phyloP scores from a whole-genome alignment of 208 protist species.

The Leishmania turanica region DNA sequence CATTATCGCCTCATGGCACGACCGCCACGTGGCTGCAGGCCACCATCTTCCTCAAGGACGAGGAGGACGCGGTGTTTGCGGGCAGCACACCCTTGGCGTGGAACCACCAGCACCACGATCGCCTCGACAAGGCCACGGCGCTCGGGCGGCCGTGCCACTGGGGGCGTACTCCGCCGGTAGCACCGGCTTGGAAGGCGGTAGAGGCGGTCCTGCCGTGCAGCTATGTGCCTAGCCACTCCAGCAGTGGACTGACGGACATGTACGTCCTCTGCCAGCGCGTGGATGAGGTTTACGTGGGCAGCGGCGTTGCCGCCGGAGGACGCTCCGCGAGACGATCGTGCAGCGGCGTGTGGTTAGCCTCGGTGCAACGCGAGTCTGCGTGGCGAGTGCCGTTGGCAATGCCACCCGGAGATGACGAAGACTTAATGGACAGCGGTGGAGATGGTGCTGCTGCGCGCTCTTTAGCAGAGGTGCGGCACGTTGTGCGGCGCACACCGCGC shows the following conservation, averaged over 20 bases:
- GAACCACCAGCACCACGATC: neutral
- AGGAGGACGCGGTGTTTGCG: conserved; percentile 4
- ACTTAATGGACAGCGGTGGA: neutral
- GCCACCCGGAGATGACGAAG: conserved; percentile 15
- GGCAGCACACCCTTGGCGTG: neutral
- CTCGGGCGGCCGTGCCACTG: neutral
- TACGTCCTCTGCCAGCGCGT: conserved; percentile 21
- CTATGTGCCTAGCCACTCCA: neutral
- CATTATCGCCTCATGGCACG: neutral
- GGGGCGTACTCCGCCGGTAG: neutral
- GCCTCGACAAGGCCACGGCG: neutral
- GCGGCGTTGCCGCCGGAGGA: conserved; percentile 3
- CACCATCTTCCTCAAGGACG: conserved; percentile 25
- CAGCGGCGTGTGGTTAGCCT: conserved; percentile 31
- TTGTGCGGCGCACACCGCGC: neutral
- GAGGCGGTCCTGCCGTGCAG: conserved; percentile 20
- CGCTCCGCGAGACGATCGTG: neutral
- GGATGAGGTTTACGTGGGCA: conserved; percentile 9
- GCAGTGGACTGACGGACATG: neutral
- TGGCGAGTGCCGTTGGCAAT: conserved; percentile 34
- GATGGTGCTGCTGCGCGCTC: neutral
- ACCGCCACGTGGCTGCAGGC: conserved; percentile 7
- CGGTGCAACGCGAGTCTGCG: conserved; percentile 17
- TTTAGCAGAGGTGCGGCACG: neutral
- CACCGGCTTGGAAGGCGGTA: conserved; percentile 15